Conservation (phyloP, 352 stramenopile genomes). For the Globisporangium middletonii region DNA sequence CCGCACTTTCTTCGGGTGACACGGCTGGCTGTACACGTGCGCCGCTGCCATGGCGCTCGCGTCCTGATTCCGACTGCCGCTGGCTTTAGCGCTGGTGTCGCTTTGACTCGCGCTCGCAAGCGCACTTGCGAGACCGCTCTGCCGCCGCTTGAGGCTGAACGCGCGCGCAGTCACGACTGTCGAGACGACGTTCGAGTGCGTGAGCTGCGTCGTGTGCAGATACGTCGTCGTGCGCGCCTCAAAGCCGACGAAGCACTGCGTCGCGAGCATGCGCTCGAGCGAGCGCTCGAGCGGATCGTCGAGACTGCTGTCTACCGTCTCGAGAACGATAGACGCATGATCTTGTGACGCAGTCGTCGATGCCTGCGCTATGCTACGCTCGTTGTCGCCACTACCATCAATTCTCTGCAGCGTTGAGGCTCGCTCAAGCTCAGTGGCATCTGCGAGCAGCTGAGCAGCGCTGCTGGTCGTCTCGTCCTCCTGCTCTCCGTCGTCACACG, state of each 20-base stretch:
- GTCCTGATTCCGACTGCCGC: slow-evolving; percentile 25
- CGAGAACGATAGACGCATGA: slow-evolving; percentile 1
- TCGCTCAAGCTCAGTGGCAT: too few species aligned
- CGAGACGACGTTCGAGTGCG: slow-evolving; percentile 57
- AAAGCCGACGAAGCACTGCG: slow-evolving; percentile 32
- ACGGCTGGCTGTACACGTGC: slow-evolving; percentile 27
- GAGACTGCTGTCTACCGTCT: background rate
- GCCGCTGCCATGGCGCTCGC: background rate
- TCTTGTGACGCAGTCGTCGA: too few species aligned
- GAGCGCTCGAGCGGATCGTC: slow-evolving; percentile 21
- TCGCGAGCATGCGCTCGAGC: slow-evolving; percentile 22
- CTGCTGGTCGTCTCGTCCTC: background rate
- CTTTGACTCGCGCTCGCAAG: slow-evolving; percentile 3
- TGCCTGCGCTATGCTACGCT: background rate
- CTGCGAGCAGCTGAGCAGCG: background rate
- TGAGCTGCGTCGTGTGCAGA: slow-evolving; percentile 50
- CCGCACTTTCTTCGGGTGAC: slow-evolving; percentile 23
- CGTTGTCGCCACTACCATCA: background rate
- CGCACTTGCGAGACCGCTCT: background rate
- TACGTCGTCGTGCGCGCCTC: slow-evolving; percentile 31
- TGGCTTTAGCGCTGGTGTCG: background rate
- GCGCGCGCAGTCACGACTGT: slow-evolving; percentile 44
- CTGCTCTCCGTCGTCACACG: background rate
- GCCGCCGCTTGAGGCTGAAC: slow-evolving; percentile 16
- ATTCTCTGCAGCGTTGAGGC: too few species aligned